Conservation (phyloP, 768 basidiomycete species). For the Rhodotorula graminis region DNA sequence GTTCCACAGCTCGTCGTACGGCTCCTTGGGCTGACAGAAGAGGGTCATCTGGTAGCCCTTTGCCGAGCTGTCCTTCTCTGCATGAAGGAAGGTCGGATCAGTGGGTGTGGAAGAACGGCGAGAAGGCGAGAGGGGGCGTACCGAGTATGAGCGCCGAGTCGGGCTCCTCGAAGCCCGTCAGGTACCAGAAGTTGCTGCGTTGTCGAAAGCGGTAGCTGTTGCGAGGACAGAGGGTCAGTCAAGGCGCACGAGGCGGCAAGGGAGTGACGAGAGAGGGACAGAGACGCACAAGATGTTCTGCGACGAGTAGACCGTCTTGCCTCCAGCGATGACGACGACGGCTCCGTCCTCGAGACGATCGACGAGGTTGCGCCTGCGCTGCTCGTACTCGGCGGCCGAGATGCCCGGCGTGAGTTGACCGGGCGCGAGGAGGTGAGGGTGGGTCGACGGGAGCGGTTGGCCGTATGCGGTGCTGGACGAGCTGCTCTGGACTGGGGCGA, state of each 20-base stretch:
- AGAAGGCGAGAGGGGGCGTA: conserved; percentile 44
- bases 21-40: conserved; percentile 71
- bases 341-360: conserved; percentile 65
- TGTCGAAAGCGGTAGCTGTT: conserved; percentile 90
- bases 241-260: too few relatives aligned
- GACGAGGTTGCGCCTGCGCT: conserved; percentile 65
- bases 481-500: background rate
- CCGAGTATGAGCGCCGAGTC: conserved; percentile 82
- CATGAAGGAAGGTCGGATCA: background rate
- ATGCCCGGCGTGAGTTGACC: conserved; percentile 81
- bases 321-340: conserved; percentile 70
- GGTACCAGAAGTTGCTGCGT: conserved; percentile 86
- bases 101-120: background rate
- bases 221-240: background rate
- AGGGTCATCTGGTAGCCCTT: conserved; percentile 81
- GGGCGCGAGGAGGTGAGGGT: conserved; percentile 70
- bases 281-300: conserved; percentile 56
- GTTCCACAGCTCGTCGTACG: conserved; percentile 82
- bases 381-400: conserved; percentile 68
- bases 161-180: conserved; percentile 93
- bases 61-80: conserved; percentile 50
- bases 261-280: background rate
- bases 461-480: conserved; percentile 53
- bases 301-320: conserved; percentile 79
- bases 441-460: conserved; percentile 70